Percentiles rank a stretch among this genome's conserved stretches.
phyloP scores from a whole-genome alignment of 2,329 filamentous ascomycete genomes.

The Paraphaeosphaeria minitans region DNA sequence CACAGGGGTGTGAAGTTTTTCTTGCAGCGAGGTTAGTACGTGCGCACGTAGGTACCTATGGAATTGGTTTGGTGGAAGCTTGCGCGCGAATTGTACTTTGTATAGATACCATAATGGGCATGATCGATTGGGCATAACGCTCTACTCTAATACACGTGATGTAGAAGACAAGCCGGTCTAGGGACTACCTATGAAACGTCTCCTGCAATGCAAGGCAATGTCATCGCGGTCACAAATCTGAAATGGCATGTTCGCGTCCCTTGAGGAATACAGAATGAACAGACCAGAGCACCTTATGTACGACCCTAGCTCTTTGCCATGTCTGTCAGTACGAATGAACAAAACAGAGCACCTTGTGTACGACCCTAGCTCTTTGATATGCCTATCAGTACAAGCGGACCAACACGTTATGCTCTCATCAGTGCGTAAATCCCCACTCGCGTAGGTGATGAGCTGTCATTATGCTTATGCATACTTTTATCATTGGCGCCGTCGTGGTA shows the following conservation, averaged over 20 bases:
- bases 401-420: background rate
- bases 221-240: background rate
- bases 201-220: background rate
- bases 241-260: background rate
- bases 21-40: background rate
- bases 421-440: background rate
- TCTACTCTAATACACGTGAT: background rate
- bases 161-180: background rate
- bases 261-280: background rate
- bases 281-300: background rate
- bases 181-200: background rate
- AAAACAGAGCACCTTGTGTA: background rate
- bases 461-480: background rate
- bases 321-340: background rate
- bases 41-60: conserved; percentile 16
- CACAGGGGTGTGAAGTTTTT: conserved; percentile 10
- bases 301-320: background rate
- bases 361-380: background rate
- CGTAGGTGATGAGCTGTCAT: no score
- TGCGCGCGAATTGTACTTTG: background rate
- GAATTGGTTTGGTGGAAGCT: background rate
- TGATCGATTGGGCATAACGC: background rate
- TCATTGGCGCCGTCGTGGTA: background rate
- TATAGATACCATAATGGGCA: background rate
- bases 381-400: background rate